Conservation (phyloP, 139 green algal species). For the Chlorella sp. region DNA sequence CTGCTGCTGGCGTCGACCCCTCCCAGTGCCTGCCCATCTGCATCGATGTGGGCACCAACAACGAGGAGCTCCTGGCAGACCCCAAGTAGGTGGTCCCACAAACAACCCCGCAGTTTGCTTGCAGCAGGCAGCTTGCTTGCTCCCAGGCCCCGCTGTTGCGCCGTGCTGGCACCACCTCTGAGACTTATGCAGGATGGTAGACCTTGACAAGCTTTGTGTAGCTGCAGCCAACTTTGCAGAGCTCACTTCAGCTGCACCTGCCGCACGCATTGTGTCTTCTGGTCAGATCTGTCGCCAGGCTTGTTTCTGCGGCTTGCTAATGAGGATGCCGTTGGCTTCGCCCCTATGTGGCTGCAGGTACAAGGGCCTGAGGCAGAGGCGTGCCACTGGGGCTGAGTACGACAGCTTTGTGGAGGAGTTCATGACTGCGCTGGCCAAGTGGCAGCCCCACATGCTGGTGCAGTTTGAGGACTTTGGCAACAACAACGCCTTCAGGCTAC, state of each 20-base stretch:
- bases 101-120: too few relatives aligned
- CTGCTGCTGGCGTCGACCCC: constrained; percentile 35
- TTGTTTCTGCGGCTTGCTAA: too few relatives aligned
- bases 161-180: too few relatives aligned
- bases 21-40: constrained; percentile 65
- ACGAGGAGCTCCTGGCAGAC: constrained; percentile 65
- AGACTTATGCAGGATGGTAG: too few relatives aligned
- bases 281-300: too few relatives aligned
- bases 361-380: constrained; percentile 2
- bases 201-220: too few relatives aligned
- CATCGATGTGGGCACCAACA: constrained; percentile 89
- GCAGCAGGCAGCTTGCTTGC: too few relatives aligned
- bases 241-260: too few relatives aligned
- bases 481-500: constrained; percentile 48
- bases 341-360: not conserved
- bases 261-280: too few relatives aligned
- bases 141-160: too few relatives aligned
- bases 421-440: constrained; percentile 33
- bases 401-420: constrained; percentile 55
- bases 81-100: constrained; percentile 21
- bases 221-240: too few relatives aligned
- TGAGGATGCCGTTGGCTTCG: not conserved
- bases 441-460: constrained; percentile 60
- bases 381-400: constrained; percentile 37
- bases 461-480: constrained; percentile 94